Evolutionary conservation across 2,329 filamentous ascomycete genomes (phyloP).

Genomic region (Bisporella sp.): DNA sequence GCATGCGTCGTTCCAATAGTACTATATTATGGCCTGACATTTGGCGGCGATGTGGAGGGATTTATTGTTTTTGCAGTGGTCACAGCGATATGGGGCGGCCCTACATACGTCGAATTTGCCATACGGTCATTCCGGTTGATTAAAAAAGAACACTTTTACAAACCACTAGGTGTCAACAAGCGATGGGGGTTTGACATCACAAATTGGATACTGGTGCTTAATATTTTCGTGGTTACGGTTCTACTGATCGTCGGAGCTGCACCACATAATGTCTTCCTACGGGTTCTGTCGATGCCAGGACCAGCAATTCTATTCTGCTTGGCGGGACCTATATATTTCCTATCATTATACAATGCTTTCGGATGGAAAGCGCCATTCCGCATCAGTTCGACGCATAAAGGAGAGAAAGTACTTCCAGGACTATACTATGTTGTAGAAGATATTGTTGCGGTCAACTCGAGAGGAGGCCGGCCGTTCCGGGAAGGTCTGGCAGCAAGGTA

Average conservation of each 20-base stretch:
- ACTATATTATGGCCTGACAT: constrained; percentile 45
- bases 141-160: constrained; percentile 1
- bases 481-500: constrained; percentile 5
- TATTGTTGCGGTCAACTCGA: constrained; percentile 9
- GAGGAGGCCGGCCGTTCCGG: background rate
- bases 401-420: constrained; percentile 6
- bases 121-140: background rate
- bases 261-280: constrained; percentile 4
- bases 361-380: constrained; percentile 4
- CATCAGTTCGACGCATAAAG: constrained; percentile 3
- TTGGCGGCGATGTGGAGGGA: constrained; percentile 27
- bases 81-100: constrained; percentile 47
- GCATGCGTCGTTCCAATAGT: constrained; percentile 42
- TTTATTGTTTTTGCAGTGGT: constrained; percentile 44
- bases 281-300: constrained; percentile 7
- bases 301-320: constrained; percentile 6
- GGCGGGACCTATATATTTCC: background rate
- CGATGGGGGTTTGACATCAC: constrained; percentile 9
- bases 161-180: constrained; percentile 2
- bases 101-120: constrained; percentile 40
- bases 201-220: constrained; percentile 8
- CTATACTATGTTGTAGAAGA: constrained; percentile 10
- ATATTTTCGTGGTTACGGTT: constrained; percentile 7
- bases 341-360: background rate
- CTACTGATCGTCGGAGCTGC: constrained; percentile 5